Evolutionary conservation across 371 early-diverging fungal genomes (phyloP).

Genomic region (Apophysomyces ossiformis): DNA sequence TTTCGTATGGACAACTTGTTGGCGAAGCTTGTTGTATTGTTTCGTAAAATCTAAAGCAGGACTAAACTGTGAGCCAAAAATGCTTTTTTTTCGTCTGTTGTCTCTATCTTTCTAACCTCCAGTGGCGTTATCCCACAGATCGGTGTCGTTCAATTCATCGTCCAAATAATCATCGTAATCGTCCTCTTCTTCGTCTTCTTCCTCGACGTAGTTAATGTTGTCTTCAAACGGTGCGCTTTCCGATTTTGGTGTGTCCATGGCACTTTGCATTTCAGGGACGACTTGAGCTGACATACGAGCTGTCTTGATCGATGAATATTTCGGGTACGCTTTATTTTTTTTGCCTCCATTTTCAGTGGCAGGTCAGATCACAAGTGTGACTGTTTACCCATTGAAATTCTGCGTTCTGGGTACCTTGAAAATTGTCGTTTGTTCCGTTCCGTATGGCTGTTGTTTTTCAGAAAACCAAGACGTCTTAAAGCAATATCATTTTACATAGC

Average conservation of each 20-base stretch:
- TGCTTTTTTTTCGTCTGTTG: neutral
- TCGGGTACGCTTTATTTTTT: neutral
- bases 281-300: neutral
- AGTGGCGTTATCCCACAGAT: conserved; percentile 63
- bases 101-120: conserved; percentile 34
- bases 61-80: too few species aligned
- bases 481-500: too few species aligned
- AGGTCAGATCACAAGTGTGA: too few species aligned
- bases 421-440: too few species aligned
- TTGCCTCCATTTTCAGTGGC: neutral
- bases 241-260: neutral
- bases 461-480: too few species aligned
- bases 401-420: too few species aligned
- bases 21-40: conserved; percentile 86
- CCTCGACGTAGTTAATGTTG: conserved; percentile 18
- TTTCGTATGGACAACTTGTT: conserved; percentile 52
- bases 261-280: neutral
- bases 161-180: conserved; percentile 59
- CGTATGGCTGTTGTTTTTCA: too few species aligned
- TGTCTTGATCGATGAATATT: neutral
- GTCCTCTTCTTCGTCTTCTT: conserved; percentile 49
- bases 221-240: neutral
- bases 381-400: too few species aligned
- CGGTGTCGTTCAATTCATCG: conserved; percentile 65
- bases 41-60: conserved; percentile 82